These are phyloP conservation scores for Cladophialophora chaetospira DNA, from an alignment of 2,329 filamentous ascomycete genomes.

Conservation along the genomic window DNA sequence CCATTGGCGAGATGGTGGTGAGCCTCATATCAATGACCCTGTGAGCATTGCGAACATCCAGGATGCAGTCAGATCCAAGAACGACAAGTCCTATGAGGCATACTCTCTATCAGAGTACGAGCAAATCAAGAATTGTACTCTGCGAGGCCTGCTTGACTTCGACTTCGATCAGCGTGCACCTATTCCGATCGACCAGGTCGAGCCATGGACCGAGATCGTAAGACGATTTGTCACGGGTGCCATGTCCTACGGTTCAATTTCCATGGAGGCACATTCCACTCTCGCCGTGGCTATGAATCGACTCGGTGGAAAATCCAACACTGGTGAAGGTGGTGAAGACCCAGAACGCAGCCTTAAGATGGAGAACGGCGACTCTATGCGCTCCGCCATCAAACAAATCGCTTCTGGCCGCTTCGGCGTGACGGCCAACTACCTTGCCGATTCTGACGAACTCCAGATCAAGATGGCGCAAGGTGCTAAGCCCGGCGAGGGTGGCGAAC, in stretches of 20 bases:
- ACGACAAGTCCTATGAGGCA: slow-evolving; percentile 97
- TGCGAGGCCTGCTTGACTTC: slow-evolving; percentile 92
- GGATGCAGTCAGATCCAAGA: slow-evolving; percentile 93
- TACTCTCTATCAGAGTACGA: slow-evolving; percentile 93
- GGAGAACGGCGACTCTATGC: slow-evolving; percentile 93
- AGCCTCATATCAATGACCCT: slow-evolving; percentile 93
- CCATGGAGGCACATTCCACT: slow-evolving; percentile 97
- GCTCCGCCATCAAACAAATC: slow-evolving; percentile 96
- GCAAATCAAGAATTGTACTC: slow-evolving; percentile 93
- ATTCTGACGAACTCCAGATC: slow-evolving; percentile 95
- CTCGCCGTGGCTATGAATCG: slow-evolving; percentile 96
- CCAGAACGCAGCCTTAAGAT: slow-evolving; percentile 83
- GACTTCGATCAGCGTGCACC: slow-evolving; percentile 84
- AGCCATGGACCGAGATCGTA: slow-evolving; percentile 97
- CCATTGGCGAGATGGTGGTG: slow-evolving; percentile 96
- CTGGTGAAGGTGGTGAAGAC: slow-evolving; percentile 95
- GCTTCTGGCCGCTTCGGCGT: slow-evolving; percentile 95
- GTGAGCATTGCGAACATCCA: slow-evolving; percentile 95
- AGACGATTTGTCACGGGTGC: slow-evolving; percentile 94
- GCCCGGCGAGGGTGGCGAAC: slow-evolving; percentile 94
- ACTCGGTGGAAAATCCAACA: slow-evolving; percentile 95
- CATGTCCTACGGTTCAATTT: slow-evolving; percentile 98
- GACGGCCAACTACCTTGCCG: slow-evolving; percentile 89
- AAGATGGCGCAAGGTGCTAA: slow-evolving; percentile 99
- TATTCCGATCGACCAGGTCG: slow-evolving; percentile 93